These are phyloP conservation scores for Withania somnifera DNA, from an alignment of 305 asterid species.

Conservation along the genomic window DNA sequence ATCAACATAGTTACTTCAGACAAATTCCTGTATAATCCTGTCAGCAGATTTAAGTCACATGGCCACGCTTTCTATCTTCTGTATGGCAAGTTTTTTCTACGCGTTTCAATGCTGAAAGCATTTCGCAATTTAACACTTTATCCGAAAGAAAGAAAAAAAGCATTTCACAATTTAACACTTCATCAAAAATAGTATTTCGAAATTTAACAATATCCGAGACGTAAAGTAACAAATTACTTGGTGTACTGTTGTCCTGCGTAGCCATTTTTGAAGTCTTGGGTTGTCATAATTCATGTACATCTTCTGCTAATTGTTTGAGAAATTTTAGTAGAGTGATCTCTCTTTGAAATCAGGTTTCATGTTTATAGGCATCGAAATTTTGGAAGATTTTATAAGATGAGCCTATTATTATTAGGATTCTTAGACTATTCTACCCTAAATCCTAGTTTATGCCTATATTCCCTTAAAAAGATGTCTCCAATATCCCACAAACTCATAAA, in stretches of 20 bases:
- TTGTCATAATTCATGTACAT: not conserved
- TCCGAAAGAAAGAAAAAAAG: no score
- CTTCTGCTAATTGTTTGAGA: not conserved
- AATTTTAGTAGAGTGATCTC: not conserved
- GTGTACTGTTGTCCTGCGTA: not conserved
- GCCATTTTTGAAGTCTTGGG: not conserved
- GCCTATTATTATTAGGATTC: no score
- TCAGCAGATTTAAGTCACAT: slow-evolving; percentile 77
- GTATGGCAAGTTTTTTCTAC: slow-evolving; percentile 61
- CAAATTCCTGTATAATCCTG: slow-evolving; percentile 70
- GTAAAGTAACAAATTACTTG: not conserved
- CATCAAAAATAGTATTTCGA: not conserved
- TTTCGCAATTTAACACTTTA: no score
- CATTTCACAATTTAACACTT: no score
- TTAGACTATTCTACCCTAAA: no score
- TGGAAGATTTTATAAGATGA: no score
- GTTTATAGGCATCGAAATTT: no score
- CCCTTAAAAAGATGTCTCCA: no score
- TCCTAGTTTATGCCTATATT: no score
- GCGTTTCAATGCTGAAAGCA: not conserved
- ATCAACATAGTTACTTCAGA: slow-evolving; percentile 81
- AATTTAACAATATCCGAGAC: not conserved
- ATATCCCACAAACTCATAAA: no score
- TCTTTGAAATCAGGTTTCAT: slow-evolving; percentile 67
- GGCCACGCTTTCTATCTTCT: slow-evolving; percentile 95